Evolutionary conservation across 345 rosid genomes (phyloP).

Genomic region (Salix koriyanagi): DNA sequence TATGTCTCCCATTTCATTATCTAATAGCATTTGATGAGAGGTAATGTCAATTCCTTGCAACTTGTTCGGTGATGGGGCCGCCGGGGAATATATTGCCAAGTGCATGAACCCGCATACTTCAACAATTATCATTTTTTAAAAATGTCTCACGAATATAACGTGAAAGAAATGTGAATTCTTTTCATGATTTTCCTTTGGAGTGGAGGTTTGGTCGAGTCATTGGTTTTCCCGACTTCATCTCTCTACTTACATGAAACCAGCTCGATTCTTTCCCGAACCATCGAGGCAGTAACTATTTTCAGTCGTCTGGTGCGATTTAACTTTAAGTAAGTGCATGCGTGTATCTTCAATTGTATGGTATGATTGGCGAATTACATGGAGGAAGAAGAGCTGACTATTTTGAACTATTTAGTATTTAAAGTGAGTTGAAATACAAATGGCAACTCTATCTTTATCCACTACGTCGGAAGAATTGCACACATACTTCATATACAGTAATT

Average conservation of each 20-base stretch:
- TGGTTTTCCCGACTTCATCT: background rate
- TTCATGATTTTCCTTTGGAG: background rate
- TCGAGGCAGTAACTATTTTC: background rate
- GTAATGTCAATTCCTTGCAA: background rate
- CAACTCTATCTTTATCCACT: conserved; percentile 2
- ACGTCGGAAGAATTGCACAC: background rate
- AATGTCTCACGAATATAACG: background rate
- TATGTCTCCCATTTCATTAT: background rate
- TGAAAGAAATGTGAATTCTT: background rate
- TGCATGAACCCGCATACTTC: conserved; percentile 26
- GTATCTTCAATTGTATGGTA: background rate
- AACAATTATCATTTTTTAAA: background rate
- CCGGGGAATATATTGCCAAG: background rate
- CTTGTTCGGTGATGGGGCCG: conserved; percentile 9
- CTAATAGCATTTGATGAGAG: background rate
- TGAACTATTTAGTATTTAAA: background rate
- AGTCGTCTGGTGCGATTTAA: background rate
- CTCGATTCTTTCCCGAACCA: background rate
- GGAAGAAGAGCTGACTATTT: background rate
- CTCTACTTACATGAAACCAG: background rate
- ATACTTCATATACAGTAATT: background rate
- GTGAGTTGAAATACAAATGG: background rate
- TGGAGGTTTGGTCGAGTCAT: background rate
- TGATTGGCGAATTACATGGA: background rate
- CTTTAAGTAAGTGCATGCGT: conserved; percentile 17